A percentile compares a stretch with the other conserved stretches of the same genome.
Evolutionary conservation across 2,329 filamentous ascomycete species (phyloP).

Genomic region (Sporothrix protearum): DNA sequence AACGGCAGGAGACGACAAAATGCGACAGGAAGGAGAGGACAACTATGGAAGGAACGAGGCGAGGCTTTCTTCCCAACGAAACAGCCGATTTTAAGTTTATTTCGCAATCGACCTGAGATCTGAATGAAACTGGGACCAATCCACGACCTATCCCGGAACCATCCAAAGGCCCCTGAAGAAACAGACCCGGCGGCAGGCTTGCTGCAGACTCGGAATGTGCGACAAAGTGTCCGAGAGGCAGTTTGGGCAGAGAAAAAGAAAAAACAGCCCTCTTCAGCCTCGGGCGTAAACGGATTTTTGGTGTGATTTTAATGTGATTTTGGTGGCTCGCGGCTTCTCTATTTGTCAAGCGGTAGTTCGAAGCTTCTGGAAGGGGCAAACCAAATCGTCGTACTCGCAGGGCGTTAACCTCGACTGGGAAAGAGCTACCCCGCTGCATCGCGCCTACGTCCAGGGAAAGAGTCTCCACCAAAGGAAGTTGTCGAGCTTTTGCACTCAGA

Average conservation of each 20-base stretch:
- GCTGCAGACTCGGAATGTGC: too few relatives aligned
- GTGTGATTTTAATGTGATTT: not conserved
- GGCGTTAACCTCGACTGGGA: slow-evolving; percentile 2
- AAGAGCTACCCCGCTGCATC: slow-evolving; percentile 6
- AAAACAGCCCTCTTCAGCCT: slow-evolving; percentile 1
- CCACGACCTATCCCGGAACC: too few relatives aligned
- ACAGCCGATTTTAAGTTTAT: not conserved
- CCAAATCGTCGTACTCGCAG: too few relatives aligned
- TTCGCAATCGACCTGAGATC: not conserved
- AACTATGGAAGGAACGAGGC: not conserved
- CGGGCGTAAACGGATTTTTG: not conserved
- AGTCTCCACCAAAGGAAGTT: not conserved
- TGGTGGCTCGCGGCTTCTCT: not conserved
- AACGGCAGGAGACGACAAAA: not conserved
- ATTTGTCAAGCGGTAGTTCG: slow-evolving; percentile 9
- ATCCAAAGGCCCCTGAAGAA: too few relatives aligned
- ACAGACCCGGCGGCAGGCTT: too few relatives aligned
- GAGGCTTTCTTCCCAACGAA: not conserved
- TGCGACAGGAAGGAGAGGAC: not conserved
- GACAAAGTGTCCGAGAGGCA: not conserved
- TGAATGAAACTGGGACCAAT: too few relatives aligned
- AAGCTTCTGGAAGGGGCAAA: slow-evolving; percentile 13
- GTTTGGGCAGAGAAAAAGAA: not conserved
- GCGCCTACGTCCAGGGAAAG: not conserved
- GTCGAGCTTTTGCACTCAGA: not conserved